Evolutionary conservation across 2,329 filamentous ascomycete genomes (phyloP).

Genomic region (Fragosphaeria purpurea): DNA sequence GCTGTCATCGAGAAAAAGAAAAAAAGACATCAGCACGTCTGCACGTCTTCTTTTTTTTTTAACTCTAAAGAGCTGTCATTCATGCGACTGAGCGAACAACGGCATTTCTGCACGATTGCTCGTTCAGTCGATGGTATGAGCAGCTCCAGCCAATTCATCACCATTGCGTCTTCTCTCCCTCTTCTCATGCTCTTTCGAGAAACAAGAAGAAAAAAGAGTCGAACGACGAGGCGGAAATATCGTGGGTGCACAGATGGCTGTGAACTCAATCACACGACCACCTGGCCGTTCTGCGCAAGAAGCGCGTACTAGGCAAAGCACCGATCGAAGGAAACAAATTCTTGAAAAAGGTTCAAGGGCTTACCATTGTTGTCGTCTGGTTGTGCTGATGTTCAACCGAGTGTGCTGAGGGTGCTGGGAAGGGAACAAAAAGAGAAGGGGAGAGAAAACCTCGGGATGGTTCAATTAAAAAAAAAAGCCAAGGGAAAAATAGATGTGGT

Average conservation of each 20-base stretch:
- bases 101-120: slow-evolving; percentile 43
- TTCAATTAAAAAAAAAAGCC: background rate
- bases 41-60: slow-evolving; percentile 62
- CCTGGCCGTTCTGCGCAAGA: slow-evolving; percentile 13
- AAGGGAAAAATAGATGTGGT: slow-evolving; percentile 9
- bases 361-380: slow-evolving; percentile 49
- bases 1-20: slow-evolving; percentile 99
- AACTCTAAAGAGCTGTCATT: slow-evolving; percentile 73
- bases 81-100: slow-evolving; percentile 14
- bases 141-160: slow-evolving; percentile 59
- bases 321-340: slow-evolving; percentile 17
- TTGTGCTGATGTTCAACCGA: slow-evolving; percentile 28
- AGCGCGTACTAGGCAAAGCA: slow-evolving; percentile 14
- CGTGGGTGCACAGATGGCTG: slow-evolving; percentile 7
- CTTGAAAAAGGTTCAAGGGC: slow-evolving; percentile 25
- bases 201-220: slow-evolving; percentile 25
- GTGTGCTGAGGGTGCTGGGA: slow-evolving; percentile 16
- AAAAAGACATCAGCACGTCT: slow-evolving; percentile 85
- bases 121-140: slow-evolving; percentile 17
- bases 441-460: slow-evolving; percentile 1
- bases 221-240: slow-evolving; percentile 6
- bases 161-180: slow-evolving; percentile 14
- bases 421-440: slow-evolving; percentile 4
- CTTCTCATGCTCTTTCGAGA: slow-evolving; percentile 25
- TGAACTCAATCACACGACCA: slow-evolving; percentile 3